Evolutionary conservation across 225 moss, liverwort and hornwort species (phyloP).

Genomic region (Marchantia polymorpha): DNA sequence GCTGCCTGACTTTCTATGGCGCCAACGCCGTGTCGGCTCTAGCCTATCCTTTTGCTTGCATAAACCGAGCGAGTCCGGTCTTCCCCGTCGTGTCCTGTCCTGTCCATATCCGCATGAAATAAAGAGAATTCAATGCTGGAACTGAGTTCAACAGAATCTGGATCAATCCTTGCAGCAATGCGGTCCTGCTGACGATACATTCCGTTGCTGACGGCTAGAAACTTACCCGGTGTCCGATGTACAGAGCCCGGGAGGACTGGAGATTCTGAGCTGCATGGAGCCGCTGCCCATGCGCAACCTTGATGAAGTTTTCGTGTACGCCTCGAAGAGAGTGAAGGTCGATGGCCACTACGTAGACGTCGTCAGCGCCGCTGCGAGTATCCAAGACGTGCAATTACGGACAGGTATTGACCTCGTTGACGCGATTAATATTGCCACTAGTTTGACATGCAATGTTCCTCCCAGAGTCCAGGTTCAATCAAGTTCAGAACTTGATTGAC

Average conservation of each 20-base stretch:
- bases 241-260: slow-evolving; percentile 20
- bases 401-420: neutral
- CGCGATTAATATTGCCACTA: neutral
- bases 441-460: neutral
- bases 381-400: slow-evolving; percentile 16
- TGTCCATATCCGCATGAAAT: too few species aligned
- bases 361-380: slow-evolving; percentile 8
- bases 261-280: slow-evolving; percentile 15
- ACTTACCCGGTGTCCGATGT: too few species aligned
- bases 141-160: too few species aligned
- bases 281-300: slow-evolving; percentile 6
- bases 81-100: too few species aligned
- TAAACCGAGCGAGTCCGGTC: too few species aligned
- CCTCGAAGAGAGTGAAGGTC: slow-evolving; percentile 15
- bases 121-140: too few species aligned
- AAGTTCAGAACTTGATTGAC: neutral
- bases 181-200: neutral
- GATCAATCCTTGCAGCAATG: neutral
- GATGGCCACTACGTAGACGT: slow-evolving; percentile 12
- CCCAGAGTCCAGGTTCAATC: neutral
- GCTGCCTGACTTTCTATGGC: neutral
- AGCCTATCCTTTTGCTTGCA: too few species aligned
- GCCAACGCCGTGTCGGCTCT: too few species aligned
- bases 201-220: neutral
- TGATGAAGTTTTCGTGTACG: slow-evolving; percentile 14